These are phyloP conservation scores for Aspergillus asperescens DNA, from an alignment of 495 filamentous ascomycete genomes.

Conservation along the genomic window DNA sequence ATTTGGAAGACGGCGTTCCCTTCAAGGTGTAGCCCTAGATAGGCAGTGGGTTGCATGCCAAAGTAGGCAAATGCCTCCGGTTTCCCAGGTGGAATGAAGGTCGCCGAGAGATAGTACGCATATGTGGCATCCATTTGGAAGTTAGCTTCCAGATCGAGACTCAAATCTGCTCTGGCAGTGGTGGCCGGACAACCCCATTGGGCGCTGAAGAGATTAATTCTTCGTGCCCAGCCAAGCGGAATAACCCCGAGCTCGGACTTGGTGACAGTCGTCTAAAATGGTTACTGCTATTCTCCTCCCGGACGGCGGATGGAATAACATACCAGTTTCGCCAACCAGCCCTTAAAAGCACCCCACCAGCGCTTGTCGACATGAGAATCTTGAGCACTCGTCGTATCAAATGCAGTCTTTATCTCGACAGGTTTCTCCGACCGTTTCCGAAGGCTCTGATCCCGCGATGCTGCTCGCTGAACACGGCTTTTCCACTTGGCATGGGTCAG, in stretches of 20 bases:
- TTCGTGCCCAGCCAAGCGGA: not conserved
- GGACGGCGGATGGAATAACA: not conserved
- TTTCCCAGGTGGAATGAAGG: constrained; percentile 17
- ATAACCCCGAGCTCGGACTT: constrained; percentile 6
- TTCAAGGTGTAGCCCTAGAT: constrained; percentile 19
- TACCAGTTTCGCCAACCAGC: constrained; percentile 5
- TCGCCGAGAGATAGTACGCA: constrained; percentile 26
- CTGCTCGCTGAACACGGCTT: too few species aligned
- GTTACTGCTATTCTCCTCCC: not conserved
- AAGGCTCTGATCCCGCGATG: not conserved
- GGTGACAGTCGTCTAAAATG: constrained; percentile 3
- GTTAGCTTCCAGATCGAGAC: constrained; percentile 19
- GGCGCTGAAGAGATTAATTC: constrained; percentile 4
- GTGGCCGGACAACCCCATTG: not conserved
- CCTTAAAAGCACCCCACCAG: constrained; percentile 19
- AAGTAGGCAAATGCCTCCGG: constrained; percentile 18
- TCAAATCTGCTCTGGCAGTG: constrained; percentile 11
- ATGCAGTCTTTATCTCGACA: not conserved
- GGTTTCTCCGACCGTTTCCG: constrained; percentile 12
- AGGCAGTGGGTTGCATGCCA: constrained; percentile 19
- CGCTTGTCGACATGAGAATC: constrained; percentile 8
- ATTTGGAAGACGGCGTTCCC: constrained; percentile 17
- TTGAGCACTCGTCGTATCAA: not conserved
- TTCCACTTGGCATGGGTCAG: not conserved
- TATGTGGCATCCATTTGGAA: constrained; percentile 23